A percentile compares a stretch with the other conserved stretches of the same genome.
These are phyloP conservation scores for Krasilnikovozyma curviuscula DNA, from an alignment of 768 basidiomycete species.

Conservation along the genomic window DNA sequence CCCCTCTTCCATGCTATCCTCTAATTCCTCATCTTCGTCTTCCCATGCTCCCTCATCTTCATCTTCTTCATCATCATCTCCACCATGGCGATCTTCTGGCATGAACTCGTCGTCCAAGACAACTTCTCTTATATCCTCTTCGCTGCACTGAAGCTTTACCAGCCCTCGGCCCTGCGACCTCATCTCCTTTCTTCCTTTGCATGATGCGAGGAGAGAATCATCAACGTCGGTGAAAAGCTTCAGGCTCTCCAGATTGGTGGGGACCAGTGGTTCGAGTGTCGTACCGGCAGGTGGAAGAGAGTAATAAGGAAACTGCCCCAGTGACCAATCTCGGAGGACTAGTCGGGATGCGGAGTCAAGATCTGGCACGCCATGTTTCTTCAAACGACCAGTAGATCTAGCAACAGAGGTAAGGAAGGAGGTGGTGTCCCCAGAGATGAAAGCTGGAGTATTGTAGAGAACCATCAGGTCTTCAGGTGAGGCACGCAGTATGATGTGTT, in stretches of 20 bases:
- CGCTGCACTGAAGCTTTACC: constrained; percentile 35
- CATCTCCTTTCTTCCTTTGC: constrained; percentile 43
- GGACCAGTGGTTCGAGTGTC: constrained; percentile 6
- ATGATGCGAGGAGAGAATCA: constrained; percentile 33
- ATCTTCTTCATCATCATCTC: constrained; percentile 24
- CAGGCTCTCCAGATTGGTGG: constrained; percentile 17
- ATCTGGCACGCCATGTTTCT: constrained; percentile 61
- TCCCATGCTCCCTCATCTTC: constrained; percentile 30
- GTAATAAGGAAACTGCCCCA: constrained; percentile 53
- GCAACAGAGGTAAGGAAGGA: constrained; percentile 63
- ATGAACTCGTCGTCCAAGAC: constrained; percentile 25
- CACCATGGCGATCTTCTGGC: background rate
- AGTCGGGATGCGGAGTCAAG: constrained; percentile 53
- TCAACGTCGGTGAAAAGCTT: constrained; percentile 33
- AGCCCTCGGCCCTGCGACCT: constrained; percentile 39
- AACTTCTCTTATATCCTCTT: constrained; percentile 30
- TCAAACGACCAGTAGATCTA: constrained; percentile 50
- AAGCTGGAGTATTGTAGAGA: constrained; percentile 65
- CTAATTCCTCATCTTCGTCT: constrained; percentile 25
- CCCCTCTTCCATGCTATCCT: constrained; percentile 22
- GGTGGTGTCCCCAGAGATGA: constrained; percentile 42
- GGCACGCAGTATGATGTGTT: constrained; percentile 47
- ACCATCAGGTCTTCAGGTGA: constrained; percentile 71
- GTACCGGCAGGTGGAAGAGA: constrained; percentile 34
- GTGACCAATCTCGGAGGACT: constrained; percentile 68